phyloP scores from a whole-genome alignment of 768 basidiomycete species.

The Pleurotus cornucopiae region DNA sequence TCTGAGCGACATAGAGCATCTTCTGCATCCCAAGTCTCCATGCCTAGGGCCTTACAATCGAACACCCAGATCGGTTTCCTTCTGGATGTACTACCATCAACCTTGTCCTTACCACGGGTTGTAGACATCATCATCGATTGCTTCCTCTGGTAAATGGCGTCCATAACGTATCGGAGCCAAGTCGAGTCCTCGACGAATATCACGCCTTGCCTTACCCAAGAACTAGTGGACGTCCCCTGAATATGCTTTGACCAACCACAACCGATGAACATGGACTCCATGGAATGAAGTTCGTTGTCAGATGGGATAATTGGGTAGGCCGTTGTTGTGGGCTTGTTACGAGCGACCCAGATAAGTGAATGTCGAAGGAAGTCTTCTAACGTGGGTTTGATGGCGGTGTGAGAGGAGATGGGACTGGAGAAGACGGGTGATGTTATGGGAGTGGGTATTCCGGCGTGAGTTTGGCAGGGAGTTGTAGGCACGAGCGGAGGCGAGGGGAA shows the following conservation, averaged over 20 bases:
- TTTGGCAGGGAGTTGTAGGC: not conserved
- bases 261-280: conserved; percentile 42
- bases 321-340: conserved; percentile 6
- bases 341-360: conserved; percentile 7
- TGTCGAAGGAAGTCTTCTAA: not conserved
- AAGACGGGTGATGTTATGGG: not conserved
- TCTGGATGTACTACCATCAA: not conserved
- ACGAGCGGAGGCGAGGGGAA: not conserved
- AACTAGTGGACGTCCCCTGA: not conserved
- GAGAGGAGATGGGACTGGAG: not conserved
- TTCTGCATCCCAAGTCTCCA: not conserved
- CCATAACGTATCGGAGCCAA: conserved; percentile 12
- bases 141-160: conserved; percentile 9
- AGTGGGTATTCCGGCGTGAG: not conserved
- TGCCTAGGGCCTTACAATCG: conserved; percentile 7
- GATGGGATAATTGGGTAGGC: conserved; percentile 18
- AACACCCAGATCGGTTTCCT: conserved; percentile 10
- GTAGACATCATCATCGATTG: not conserved
- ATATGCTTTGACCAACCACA: conserved; percentile 36
- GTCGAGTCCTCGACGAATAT: conserved; percentile 31
- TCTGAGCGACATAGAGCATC: not conserved
- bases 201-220: conserved; percentile 25
- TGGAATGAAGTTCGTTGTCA: conserved; percentile 31
- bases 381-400: not conserved
- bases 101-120: not conserved